These are phyloP conservation scores for Claviceps cyperi DNA, from an alignment of 2,329 filamentous ascomycete species.

Conservation along the genomic window DNA sequence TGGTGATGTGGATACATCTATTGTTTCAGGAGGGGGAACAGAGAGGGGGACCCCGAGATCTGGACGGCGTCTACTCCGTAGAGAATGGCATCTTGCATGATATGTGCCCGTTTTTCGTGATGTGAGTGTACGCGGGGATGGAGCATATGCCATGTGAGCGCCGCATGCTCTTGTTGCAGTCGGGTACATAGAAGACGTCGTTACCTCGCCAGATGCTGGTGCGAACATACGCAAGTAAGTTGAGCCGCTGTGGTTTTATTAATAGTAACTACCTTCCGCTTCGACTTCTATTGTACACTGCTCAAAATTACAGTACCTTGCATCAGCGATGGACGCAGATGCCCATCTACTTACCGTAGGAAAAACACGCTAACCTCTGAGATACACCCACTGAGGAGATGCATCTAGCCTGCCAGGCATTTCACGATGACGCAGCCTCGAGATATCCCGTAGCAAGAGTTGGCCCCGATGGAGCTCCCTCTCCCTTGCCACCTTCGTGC, in stretches of 20 bases:
- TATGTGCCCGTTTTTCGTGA: too few species aligned
- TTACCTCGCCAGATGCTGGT: too few species aligned
- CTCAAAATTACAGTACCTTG: neutral
- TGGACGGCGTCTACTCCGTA: too few species aligned
- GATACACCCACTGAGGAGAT: neutral
- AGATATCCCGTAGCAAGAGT: conserved; percentile 23
- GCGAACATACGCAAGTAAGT: too few species aligned
- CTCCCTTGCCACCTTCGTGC: conserved; percentile 19
- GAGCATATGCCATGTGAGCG: too few species aligned
- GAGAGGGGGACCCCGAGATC: too few species aligned
- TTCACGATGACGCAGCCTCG: conserved; percentile 9
- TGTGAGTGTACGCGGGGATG: too few species aligned
- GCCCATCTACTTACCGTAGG: neutral
- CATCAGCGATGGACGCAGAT: neutral
- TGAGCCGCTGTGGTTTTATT: neutral
- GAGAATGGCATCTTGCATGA: too few species aligned
- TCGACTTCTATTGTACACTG: neutral
- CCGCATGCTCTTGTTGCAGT: too few species aligned
- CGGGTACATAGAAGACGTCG: too few species aligned
- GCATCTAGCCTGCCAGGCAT: neutral
- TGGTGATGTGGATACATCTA: too few species aligned
- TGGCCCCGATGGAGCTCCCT: conserved; percentile 18
- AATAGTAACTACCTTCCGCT: neutral
- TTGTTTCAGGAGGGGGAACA: too few species aligned
- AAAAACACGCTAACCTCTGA: neutral